These are phyloP conservation scores for Ormosia semicastrata DNA, from an alignment of 306 rosid genomes.

Conservation along the genomic window DNA sequence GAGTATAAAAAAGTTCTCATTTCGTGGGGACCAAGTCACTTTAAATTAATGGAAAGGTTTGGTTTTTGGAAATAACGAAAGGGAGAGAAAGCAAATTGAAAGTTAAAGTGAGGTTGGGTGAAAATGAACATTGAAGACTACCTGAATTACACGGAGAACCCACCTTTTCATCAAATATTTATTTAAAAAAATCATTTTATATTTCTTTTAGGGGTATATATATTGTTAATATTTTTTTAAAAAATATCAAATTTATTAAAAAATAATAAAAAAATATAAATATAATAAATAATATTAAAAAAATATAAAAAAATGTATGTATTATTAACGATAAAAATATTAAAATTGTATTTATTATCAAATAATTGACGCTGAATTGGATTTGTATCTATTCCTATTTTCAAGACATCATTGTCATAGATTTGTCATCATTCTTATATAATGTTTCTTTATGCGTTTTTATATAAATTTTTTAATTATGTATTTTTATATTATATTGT, in stretches of 20 bases:
- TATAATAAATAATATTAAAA: too few species aligned
- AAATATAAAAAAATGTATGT: too few species aligned
- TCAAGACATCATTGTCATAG: background rate
- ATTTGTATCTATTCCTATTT: background rate
- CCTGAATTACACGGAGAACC: background rate
- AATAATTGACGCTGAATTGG: background rate
- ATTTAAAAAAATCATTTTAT: too few species aligned
- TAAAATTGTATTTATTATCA: background rate
- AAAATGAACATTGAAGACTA: background rate
- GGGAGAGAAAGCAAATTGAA: background rate
- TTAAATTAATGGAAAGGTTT: background rate
- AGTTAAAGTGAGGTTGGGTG: background rate
- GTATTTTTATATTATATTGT: background rate
- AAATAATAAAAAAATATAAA: too few species aligned
- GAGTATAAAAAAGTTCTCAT: too few species aligned
- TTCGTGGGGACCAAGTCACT: conserved; percentile 28
- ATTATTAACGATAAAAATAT: too few species aligned
- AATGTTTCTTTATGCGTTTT: background rate
- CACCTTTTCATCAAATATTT: background rate
- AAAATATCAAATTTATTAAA: too few species aligned
- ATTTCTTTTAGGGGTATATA: too few species aligned
- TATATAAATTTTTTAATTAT: background rate
- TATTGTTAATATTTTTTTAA: too few species aligned
- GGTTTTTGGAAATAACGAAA: background rate
- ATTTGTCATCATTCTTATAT: too few species aligned